Conservation (phyloP, 1,139 yeast species). For the Pneumocystis wakefieldiae region DNA sequence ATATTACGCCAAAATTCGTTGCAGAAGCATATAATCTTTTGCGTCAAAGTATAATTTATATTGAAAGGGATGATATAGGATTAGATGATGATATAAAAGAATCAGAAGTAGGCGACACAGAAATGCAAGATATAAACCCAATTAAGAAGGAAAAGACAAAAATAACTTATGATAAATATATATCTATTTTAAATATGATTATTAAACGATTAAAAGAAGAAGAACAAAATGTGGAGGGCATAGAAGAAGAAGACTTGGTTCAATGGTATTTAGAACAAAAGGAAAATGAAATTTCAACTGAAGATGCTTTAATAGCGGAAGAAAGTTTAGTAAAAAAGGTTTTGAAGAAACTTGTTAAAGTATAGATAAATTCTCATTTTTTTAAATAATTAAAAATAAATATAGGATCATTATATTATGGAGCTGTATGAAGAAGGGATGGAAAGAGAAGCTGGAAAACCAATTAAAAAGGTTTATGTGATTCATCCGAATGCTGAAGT, state of each 20-base stretch:
- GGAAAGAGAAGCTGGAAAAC: constrained; percentile 24
- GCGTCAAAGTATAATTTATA: constrained; percentile 83
- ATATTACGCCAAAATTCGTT: constrained; percentile 72
- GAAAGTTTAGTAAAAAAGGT: constrained; percentile 64
- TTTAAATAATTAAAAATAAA: not conserved
- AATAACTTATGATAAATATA: constrained; percentile 75
- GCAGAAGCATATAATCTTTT: constrained; percentile 85
- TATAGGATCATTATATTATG: constrained; percentile 61
- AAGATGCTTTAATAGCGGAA: constrained; percentile 57
- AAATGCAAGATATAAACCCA: constrained; percentile 9
- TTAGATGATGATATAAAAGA: constrained; percentile 49
- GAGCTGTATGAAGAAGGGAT: constrained; percentile 50
- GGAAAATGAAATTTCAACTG: constrained; percentile 57
- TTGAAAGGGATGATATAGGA: constrained; percentile 86
- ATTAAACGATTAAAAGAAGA: constrained; percentile 51
- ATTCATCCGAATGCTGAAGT: constrained; percentile 55
- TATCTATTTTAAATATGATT: constrained; percentile 64
- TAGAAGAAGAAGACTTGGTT: constrained; percentile 53
- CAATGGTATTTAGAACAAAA: constrained; percentile 69
- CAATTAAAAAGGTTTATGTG: constrained; percentile 39
- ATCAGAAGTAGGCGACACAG: constrained; percentile 9
- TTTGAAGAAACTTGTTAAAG: constrained; percentile 59
- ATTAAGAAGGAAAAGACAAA: constrained; percentile 30
- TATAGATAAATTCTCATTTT: not conserved
- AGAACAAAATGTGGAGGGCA: constrained; percentile 42